Conservation (phyloP, 1,284 basidiomycete genomes). For the Rhizopogon hawkerae region DNA sequence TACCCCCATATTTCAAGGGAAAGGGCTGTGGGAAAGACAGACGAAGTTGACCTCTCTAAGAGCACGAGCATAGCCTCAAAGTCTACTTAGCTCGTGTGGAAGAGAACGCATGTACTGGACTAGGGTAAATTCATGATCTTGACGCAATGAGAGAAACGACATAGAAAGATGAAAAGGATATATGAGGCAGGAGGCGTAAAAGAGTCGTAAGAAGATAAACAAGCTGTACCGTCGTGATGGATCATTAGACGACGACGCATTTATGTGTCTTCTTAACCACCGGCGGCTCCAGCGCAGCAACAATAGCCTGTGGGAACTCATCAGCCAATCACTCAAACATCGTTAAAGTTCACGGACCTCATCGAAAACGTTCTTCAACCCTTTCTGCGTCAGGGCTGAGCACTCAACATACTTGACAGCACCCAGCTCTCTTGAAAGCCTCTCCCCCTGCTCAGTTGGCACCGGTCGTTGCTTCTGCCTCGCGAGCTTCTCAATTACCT, state of each 20-base stretch:
- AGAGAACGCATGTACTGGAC: conserved; percentile 16
- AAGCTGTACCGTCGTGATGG: conserved; percentile 18
- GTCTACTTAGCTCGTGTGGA: conserved; percentile 21
- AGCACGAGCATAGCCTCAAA: conserved; percentile 14
- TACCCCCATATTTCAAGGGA: conserved; percentile 6
- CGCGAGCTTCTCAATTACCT: conserved; percentile 90
- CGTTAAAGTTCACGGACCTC: conserved; percentile 59
- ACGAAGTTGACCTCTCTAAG: conserved; percentile 20
- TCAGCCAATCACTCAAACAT: conserved; percentile 8
- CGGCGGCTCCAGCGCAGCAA: conserved; percentile 95
- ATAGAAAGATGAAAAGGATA: conserved; percentile 29
- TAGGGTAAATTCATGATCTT: conserved; percentile 20
- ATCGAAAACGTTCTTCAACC: conserved; percentile 99
- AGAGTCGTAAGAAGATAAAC: conserved; percentile 30
- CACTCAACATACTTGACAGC: conserved; percentile 99
- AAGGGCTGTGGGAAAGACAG: conserved; percentile 16
- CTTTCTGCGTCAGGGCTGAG: conserved; percentile 97
- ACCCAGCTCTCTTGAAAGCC: conserved; percentile 90
- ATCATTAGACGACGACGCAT: conserved; percentile 75
- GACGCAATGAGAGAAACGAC: conserved; percentile 18
- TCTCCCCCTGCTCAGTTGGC: conserved; percentile 80
- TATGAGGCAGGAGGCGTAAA: conserved; percentile 29
- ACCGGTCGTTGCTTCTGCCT: conserved; percentile 97
- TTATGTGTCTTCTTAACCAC: conserved; percentile 77
- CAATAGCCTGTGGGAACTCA: conserved; percentile 69